A percentile compares a stretch with the other conserved stretches of the same genome.
phyloP scores from a whole-genome alignment of 1,284 basidiomycete species.

The Puccinia hordei region DNA sequence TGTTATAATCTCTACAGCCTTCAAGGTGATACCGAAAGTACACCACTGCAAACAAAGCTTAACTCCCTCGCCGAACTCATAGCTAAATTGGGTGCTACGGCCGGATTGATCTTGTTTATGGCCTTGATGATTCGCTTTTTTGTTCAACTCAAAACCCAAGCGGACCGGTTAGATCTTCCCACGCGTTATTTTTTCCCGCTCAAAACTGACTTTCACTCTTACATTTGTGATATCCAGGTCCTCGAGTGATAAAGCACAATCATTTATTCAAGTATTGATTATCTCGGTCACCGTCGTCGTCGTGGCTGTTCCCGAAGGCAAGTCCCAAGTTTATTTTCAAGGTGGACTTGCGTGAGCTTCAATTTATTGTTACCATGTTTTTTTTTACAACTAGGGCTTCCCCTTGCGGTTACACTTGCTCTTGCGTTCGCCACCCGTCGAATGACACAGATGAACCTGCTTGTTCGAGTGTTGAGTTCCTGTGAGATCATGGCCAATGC shows the following conservation, averaged over 20 bases:
- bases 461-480: constrained; percentile 53
- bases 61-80: constrained; percentile 52
- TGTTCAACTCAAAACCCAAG: constrained; percentile 51
- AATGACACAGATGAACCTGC: constrained; percentile 53
- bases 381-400: constrained; percentile 49
- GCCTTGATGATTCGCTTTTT: constrained; percentile 52
- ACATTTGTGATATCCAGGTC: constrained; percentile 35
- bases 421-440: constrained; percentile 53
- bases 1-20: constrained; percentile 64
- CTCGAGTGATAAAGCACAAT: constrained; percentile 53
- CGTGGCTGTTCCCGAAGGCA: constrained; percentile 54
- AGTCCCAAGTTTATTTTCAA: too few relatives aligned
- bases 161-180: constrained; percentile 39
- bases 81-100: constrained; percentile 52
- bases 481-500: constrained; percentile 54
- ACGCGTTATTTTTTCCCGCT: background rate
- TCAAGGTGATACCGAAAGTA: constrained; percentile 77
- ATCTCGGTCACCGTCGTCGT: constrained; percentile 53
- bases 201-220: background rate
- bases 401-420: constrained; percentile 53
- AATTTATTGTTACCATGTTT: background rate
- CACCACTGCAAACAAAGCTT: constrained; percentile 65
- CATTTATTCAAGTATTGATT: constrained; percentile 52
- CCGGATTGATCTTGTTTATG: constrained; percentile 52
- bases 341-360: too few relatives aligned